These are phyloP conservation scores for Blastobotrys petasosporus DNA, from an alignment of 1,139 yeast genomes.

Conservation along the genomic window DNA sequence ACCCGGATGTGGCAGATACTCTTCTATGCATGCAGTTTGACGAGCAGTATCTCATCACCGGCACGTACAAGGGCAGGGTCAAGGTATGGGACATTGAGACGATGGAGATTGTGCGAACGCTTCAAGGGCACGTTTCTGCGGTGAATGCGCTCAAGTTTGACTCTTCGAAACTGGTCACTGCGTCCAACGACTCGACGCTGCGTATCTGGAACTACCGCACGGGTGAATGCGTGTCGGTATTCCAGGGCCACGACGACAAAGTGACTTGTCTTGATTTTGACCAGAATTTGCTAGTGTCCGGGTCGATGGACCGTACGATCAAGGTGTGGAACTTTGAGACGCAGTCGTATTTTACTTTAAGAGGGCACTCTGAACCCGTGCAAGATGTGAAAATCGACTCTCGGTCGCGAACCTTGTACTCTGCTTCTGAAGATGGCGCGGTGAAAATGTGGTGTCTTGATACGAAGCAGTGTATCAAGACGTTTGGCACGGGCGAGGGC, in stretches of 20 bases:
- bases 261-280: slow-evolving; percentile 77
- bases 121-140: slow-evolving; percentile 80
- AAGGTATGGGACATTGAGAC: slow-evolving; percentile 85
- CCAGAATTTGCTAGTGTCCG: slow-evolving; percentile 81
- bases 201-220: slow-evolving; percentile 95
- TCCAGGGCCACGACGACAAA: slow-evolving; percentile 85
- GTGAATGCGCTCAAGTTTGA: slow-evolving; percentile 82
- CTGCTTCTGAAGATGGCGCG: slow-evolving; percentile 88
- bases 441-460: slow-evolving; percentile 91
- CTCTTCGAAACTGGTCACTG: slow-evolving; percentile 81
- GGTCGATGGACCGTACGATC: slow-evolving; percentile 86
- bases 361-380: slow-evolving; percentile 93
- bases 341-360: slow-evolving; percentile 81
- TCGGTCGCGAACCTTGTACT: slow-evolving; percentile 68
- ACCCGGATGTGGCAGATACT: slow-evolving; percentile 57
- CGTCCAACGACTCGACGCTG: slow-evolving; percentile 84
- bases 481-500: slow-evolving; percentile 48
- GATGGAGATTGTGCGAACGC: slow-evolving; percentile 68
- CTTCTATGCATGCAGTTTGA: slow-evolving; percentile 80
- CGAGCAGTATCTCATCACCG: slow-evolving; percentile 74
- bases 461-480: slow-evolving; percentile 69
- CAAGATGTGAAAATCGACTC: slow-evolving; percentile 84
- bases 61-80: slow-evolving; percentile 83
- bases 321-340: slow-evolving; percentile 96
- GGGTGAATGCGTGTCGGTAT: slow-evolving; percentile 89